Base-by-base conservation (phyloP, 805 yeast genomes). In the Lipomyces sp. region DNA sequence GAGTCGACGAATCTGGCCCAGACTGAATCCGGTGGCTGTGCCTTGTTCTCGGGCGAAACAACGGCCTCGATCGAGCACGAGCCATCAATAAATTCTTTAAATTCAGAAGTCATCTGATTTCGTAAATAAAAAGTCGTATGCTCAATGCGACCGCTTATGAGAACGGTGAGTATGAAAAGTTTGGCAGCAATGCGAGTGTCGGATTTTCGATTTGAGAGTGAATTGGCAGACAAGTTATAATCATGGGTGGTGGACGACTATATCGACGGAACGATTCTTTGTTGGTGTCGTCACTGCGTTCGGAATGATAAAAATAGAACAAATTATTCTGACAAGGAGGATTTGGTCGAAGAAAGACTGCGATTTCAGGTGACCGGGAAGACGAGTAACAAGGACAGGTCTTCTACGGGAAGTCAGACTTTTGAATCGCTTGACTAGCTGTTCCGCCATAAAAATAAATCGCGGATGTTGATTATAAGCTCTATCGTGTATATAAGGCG, bases 1-100 rank as follows among this genome's bases (percentile, higher is more conserved):
- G 68, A 57, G 50, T 67, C 70, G 4, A 53, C n/a, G 11, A 55
- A 64, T 15, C 66, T 55, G n/a, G 30, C 56, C 35, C 35, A 57
- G 10, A 39, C n/a, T 11, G 61, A 56, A 42, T 58, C 45, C 35
- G 70, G 68, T 15, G 55, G 57, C 42, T 34, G 62, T 33, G 33
- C 63, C 24, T 24, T 24, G 24, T 24, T 24, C 24, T 24, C 24
- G 6, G 48, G 6, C 48, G 24, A 8, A 7, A 1, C 10, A 6
- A 15, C 48, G 8, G 48, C n/a, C 24, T 5, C 48, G 6, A 42
- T n/a, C 48, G 48, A 6, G n/a, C 29, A 15, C 7, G 48, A 42
- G 10, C 8, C 24, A 24, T 15, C 48, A 42, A 15, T 8, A 42
- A 24, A n/a, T 13, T n/a, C n/a, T n/a, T 42, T 42, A 8, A 3